Percentiles rank a stretch among this genome's conserved stretches.
Conservation (phyloP, 371 early-diverging fungal genomes). For the Dichotomocladium elegans region DNA sequence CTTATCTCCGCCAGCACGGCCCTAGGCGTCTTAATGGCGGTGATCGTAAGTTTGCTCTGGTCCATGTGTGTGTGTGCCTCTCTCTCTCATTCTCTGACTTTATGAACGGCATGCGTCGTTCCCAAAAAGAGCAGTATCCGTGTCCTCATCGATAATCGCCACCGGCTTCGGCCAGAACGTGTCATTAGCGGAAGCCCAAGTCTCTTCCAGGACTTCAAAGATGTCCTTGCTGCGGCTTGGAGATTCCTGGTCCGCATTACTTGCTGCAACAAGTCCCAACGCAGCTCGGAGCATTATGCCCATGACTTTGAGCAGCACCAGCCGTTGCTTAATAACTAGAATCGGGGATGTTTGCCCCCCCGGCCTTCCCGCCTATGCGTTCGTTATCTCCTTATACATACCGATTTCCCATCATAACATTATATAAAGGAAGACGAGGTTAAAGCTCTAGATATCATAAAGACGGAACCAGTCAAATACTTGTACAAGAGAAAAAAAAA, state of each 20-base stretch:
- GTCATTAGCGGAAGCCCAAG: conserved; percentile 28
- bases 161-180: conserved; percentile 60
- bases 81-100: neutral
- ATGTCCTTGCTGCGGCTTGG: neutral
- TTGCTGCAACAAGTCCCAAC: neutral
- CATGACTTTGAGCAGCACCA: neutral
- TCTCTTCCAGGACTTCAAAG: conserved; percentile 23
- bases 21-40: conserved; percentile 58
- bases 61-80: neutral
- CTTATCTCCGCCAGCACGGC: conserved; percentile 75
- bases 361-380: too few relatives aligned
- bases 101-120: conserved; percentile 45
- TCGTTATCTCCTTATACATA: too few relatives aligned
- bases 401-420: too few relatives aligned
- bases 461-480: too few relatives aligned
- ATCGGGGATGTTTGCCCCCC: too few relatives aligned
- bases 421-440: too few relatives aligned
- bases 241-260: neutral
- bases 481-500: too few relatives aligned
- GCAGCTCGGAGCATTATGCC: neutral
- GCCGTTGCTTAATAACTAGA: conserved; percentile 4
- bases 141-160: conserved; percentile 54
- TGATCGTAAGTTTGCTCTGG: conserved; percentile 53
- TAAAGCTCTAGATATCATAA: too few relatives aligned
- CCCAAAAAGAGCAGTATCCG: too few relatives aligned